Evolutionary conservation across 108 stramenopile genomes (phyloP).

Genomic region (Cyclotella cryptica): DNA sequence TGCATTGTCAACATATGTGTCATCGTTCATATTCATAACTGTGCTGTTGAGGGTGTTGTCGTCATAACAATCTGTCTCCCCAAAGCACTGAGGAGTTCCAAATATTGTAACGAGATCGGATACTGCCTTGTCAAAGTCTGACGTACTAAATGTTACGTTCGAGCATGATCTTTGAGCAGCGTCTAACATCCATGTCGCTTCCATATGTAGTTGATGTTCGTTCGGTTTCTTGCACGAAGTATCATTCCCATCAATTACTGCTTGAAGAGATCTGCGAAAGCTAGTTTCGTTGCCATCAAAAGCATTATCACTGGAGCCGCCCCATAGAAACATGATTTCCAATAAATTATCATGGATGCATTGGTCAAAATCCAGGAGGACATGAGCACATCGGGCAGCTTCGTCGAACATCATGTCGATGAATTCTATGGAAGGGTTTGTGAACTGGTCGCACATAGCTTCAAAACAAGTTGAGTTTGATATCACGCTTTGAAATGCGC

Average conservation of each 20-base stretch:
- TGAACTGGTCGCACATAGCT: neutral
- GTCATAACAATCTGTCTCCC: slow-evolving; percentile 25
- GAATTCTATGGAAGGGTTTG: neutral
- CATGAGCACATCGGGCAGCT: slow-evolving; percentile 27
- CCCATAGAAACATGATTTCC: neutral
- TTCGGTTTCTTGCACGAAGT: neutral
- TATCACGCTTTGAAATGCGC: slow-evolving; percentile 13
- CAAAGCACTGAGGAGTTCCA: slow-evolving; percentile 21
- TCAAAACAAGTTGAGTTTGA: slow-evolving; percentile 8
- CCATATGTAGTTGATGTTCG: neutral
- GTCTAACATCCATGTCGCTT: slow-evolving; percentile 5
- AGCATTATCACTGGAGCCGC: neutral
- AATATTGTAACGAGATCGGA: slow-evolving; percentile 38
- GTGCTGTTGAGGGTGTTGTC: neutral
- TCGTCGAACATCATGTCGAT: slow-evolving; percentile 22
- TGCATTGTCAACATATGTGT: neutral
- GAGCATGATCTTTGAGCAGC: neutral
- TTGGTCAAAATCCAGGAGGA: slow-evolving; percentile 24
- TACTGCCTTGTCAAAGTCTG: slow-evolving; percentile 22
- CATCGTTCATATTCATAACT: neutral
- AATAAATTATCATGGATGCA: slow-evolving; percentile 26
- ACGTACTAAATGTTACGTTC: slow-evolving; percentile 2
- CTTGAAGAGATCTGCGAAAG: slow-evolving; percentile 5
- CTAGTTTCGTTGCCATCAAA: neutral
- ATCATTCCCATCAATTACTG: neutral